Evolutionary conservation across 192 early-diverging fungal genomes (phyloP).

Genomic region (Rhizoclosmatium globosum): DNA sequence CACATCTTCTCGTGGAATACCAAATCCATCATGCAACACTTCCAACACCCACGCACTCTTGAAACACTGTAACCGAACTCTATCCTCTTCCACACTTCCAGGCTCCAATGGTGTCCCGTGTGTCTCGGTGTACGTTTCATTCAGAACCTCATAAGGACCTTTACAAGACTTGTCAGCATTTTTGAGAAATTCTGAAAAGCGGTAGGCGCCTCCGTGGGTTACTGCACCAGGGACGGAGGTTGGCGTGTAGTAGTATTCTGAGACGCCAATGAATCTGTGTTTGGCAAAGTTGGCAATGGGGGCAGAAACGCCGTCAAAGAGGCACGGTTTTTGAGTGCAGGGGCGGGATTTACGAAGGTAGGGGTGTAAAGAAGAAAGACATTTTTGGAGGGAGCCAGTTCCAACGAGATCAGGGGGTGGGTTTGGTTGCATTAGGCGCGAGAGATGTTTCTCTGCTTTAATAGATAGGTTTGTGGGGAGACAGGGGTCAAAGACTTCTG

Average conservation of each 20-base stretch:
- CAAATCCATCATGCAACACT: slow-evolving; percentile 90
- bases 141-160: slow-evolving; percentile 1
- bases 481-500: slow-evolving; percentile 49
- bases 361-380: slow-evolving; percentile 51
- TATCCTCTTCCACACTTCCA: slow-evolving; percentile 52
- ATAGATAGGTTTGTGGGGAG: slow-evolving; percentile 47
- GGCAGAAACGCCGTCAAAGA: slow-evolving; percentile 93
- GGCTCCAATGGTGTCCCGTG: background rate
- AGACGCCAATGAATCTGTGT: slow-evolving; percentile 82
- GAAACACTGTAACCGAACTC: slow-evolving; percentile 92
- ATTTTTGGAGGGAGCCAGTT: slow-evolving; percentile 51
- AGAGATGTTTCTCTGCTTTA: slow-evolving; percentile 6
- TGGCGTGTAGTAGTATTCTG: slow-evolving; percentile 97
- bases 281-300: slow-evolving; percentile 80
- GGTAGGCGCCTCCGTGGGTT: slow-evolving; percentile 19
- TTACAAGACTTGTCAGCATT: slow-evolving; percentile 17
- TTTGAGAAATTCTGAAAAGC: slow-evolving; percentile 15
- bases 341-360: slow-evolving; percentile 82
- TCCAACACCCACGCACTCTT: slow-evolving; percentile 93
- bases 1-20: slow-evolving; percentile 64
- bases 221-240: slow-evolving; percentile 64
- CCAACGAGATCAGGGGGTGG: slow-evolving; percentile 39
- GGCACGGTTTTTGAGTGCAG: slow-evolving; percentile 81
- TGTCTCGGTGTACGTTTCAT: background rate
- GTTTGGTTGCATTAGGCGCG: background rate